Percentiles rank a stretch among this genome's conserved stretches.
Evolutionary conservation across 2,329 filamentous ascomycete species (phyloP).

Genomic region (Fusarium albidum): DNA sequence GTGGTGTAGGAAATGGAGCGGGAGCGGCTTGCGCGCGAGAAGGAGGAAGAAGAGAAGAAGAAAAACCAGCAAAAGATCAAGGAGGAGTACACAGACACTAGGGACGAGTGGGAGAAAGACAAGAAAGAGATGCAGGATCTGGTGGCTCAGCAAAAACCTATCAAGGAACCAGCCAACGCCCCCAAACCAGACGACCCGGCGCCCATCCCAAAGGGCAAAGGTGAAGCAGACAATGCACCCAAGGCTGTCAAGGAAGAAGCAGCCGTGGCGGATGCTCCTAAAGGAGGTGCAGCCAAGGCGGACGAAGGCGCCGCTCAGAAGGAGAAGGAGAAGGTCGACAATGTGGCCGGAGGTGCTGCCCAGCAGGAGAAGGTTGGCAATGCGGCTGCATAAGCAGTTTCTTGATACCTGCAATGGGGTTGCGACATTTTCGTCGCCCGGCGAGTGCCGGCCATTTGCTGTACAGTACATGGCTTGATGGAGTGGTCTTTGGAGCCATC

Average conservation of each 20-base stretch:
- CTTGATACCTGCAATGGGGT: neutral
- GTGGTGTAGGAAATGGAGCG: constrained; percentile 83
- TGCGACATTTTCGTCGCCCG: neutral
- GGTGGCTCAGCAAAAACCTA: constrained; percentile 41
- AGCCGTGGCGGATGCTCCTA: neutral
- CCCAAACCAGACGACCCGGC: constrained; percentile 25
- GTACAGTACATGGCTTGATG: constrained; percentile 34
- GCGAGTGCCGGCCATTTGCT: constrained; percentile 1
- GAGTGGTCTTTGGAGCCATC: constrained; percentile 5
- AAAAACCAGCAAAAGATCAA: constrained; percentile 77
- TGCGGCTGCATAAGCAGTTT: constrained; percentile 21
- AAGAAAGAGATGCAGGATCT: constrained; percentile 80
- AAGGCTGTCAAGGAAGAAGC: constrained; percentile 9
- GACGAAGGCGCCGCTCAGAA: constrained; percentile 15
- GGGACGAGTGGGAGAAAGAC: constrained; percentile 88
- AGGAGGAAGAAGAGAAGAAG: constrained; percentile 73
- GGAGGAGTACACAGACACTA: constrained; percentile 79
- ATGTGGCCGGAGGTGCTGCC: constrained; percentile 13
- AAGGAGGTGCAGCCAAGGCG: constrained; percentile 11
- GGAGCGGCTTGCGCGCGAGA: constrained; percentile 80
- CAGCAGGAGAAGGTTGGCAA: constrained; percentile 21
- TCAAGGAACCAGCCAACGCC: constrained; percentile 24
- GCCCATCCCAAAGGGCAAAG: constrained; percentile 21
- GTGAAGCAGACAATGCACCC: constrained; percentile 13
- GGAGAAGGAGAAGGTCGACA: constrained; percentile 15